Evolutionary conservation across 2,329 filamentous ascomycete genomes (phyloP).

Genomic region (Diaporthe humulicola): DNA sequence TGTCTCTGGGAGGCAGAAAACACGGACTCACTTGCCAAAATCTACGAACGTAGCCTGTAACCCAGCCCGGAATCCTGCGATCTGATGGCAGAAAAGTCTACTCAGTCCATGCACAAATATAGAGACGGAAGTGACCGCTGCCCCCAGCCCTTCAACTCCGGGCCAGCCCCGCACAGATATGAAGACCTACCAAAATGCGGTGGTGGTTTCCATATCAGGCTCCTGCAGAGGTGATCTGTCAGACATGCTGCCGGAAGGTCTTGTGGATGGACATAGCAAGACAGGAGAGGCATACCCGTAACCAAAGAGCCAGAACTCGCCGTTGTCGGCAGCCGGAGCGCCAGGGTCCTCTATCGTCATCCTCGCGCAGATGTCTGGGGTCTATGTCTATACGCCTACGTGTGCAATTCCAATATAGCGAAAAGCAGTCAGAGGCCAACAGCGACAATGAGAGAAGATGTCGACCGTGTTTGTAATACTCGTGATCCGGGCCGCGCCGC

Average conservation of each 20-base stretch:
- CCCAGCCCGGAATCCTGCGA: conserved; percentile 86
- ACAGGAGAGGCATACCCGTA: conserved; percentile 76
- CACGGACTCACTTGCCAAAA: conserved; percentile 90
- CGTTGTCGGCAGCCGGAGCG: conserved; percentile 50
- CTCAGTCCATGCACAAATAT: conserved; percentile 15
- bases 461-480: conserved; percentile 20
- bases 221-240: conserved; percentile 64
- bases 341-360: conserved; percentile 52
- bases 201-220: conserved; percentile 97
- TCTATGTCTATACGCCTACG: neutral
- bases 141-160: neutral
- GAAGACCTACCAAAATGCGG: conserved; percentile 84
- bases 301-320: conserved; percentile 95
- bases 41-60: conserved; percentile 91
- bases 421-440: neutral
- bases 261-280: neutral
- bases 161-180: conserved; percentile 6
- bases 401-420: neutral
- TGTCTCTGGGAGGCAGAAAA: neutral
- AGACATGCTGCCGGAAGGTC: neutral
- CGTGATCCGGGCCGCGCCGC: neutral
- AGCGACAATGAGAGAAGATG: neutral
- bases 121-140: too few species aligned
- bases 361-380: conserved; percentile 38
- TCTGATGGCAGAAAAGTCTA: conserved; percentile 66